These are phyloP conservation scores for Flagelloscypha sp. DNA, from an alignment of 768 basidiomycete species.

Conservation along the genomic window DNA sequence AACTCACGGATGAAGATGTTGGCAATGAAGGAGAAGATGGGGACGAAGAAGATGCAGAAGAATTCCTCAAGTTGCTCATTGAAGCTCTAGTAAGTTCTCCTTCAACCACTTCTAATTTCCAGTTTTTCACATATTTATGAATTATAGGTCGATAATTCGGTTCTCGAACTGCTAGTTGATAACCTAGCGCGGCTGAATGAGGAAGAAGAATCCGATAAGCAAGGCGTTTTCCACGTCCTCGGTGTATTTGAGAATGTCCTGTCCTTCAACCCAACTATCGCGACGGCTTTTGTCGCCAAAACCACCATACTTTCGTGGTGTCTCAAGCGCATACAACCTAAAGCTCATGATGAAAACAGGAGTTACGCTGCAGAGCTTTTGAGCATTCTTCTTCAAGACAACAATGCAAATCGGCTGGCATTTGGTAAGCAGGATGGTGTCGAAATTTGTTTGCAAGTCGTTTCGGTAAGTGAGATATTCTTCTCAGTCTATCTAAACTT, in stretches of 20 bases:
- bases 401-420: constrained; percentile 55
- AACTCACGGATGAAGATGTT: constrained; percentile 94
- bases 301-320: constrained; percentile 78
- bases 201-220: constrained; percentile 79
- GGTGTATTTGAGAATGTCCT: constrained; percentile 94
- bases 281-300: constrained; percentile 59
- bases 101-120: constrained; percentile 1
- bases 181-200: constrained; percentile 88
- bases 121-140: constrained; percentile 6
- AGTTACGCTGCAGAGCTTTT: constrained; percentile 90
- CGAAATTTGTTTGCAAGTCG: constrained; percentile 62
- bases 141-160: constrained; percentile 67
- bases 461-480: constrained; percentile 61
- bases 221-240: constrained; percentile 91
- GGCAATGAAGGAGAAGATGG: constrained; percentile 65
- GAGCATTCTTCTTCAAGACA: constrained; percentile 82
- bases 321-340: constrained; percentile 62
- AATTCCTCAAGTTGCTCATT: constrained; percentile 66
- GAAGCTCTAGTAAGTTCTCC: constrained; percentile 57
- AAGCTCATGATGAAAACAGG: constrained; percentile 81
- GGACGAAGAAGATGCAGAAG: constrained; percentile 50
- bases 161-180: constrained; percentile 83
- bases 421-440: constrained; percentile 72
- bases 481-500: constrained; percentile 2
- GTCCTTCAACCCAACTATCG: constrained; percentile 73